These are phyloP conservation scores for Aspergillus calidoustus DNA, from an alignment of 2,329 filamentous ascomycete species.

Conservation along the genomic window DNA sequence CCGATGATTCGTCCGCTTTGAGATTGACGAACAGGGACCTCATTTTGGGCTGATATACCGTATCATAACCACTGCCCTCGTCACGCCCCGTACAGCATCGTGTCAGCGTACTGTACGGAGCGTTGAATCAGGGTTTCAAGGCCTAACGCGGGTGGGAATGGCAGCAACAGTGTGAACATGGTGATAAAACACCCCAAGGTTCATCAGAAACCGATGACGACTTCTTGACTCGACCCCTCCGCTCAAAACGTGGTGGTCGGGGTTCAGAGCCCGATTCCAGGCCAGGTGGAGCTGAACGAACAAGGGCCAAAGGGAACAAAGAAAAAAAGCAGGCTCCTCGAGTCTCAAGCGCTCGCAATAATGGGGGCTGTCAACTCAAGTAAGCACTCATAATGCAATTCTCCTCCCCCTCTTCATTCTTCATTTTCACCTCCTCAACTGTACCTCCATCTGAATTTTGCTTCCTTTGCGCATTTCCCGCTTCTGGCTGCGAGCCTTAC, in stretches of 20 bases:
- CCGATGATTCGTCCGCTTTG: conserved; percentile 34
- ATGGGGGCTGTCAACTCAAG: background rate
- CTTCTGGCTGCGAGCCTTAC: conserved; percentile 4
- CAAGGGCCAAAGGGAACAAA: background rate
- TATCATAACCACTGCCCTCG: conserved; percentile 14
- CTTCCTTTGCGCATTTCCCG: conserved; percentile 8
- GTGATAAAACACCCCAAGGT: conserved; percentile 9
- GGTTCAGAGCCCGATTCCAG: conserved; percentile 7
- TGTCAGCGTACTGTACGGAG: conserved; percentile 25
- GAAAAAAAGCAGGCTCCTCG: background rate
- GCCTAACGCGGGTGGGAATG: conserved; percentile 22
- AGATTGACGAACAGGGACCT: conserved; percentile 39
- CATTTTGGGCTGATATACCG: conserved; percentile 23
- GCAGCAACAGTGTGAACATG: background rate
- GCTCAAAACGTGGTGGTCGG: background rate
- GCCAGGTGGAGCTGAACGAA: conserved; percentile 12
- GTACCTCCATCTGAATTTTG: background rate
- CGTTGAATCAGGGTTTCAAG: conserved; percentile 8
- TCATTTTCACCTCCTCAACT: conserved; percentile 1
- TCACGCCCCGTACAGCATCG: conserved; percentile 19
- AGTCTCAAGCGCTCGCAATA: background rate
- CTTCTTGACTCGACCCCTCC: background rate
- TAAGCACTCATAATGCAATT: conserved; percentile 9
- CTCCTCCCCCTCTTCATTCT: background rate
- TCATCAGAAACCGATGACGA: conserved; percentile 5